A percentile compares a stretch with the other conserved stretches of the same genome.
Evolutionary conservation across 2,329 filamentous ascomycete genomes (phyloP).

Genomic region (Nannizzia gypsea): DNA sequence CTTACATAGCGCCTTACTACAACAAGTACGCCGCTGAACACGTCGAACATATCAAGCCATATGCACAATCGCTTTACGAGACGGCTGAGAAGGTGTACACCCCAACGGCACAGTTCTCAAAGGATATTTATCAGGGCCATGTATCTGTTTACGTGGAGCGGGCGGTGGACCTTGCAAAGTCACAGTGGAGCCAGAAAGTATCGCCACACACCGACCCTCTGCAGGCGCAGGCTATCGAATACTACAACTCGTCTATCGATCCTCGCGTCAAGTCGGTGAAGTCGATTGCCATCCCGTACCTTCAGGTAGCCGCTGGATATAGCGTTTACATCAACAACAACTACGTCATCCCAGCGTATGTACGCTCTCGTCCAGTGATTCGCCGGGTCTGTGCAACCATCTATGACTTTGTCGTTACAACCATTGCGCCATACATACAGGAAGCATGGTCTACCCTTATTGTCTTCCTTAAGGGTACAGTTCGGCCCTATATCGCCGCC

Average conservation of each 20-base stretch:
- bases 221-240: constrained; percentile 32
- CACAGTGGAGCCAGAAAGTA: constrained; percentile 41
- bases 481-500: constrained; percentile 70
- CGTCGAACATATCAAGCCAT: constrained; percentile 63
- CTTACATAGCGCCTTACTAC: constrained; percentile 77
- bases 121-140: constrained; percentile 52
- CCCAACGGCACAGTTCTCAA: constrained; percentile 55
- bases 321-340: constrained; percentile 58
- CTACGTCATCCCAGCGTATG: constrained; percentile 63
- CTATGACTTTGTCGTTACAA: constrained; percentile 55
- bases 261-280: constrained; percentile 59
- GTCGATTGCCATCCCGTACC: constrained; percentile 57
- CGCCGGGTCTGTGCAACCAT: constrained; percentile 55
- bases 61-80: constrained; percentile 48
- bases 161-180: constrained; percentile 51
- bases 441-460: constrained; percentile 59
- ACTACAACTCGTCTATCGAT: constrained; percentile 59
- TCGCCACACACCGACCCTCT: constrained; percentile 61
- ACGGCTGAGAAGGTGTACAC: constrained; percentile 43
- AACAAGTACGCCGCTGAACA: constrained; percentile 72
- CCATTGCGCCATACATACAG: constrained; percentile 58
- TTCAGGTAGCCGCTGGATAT: constrained; percentile 51
- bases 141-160: constrained; percentile 61
- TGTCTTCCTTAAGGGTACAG: constrained; percentile 58
- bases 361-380: constrained; percentile 61